Evolutionary conservation across 495 filamentous ascomycete genomes (phyloP).

Genomic region (Aspergillus saccharolyticus): DNA sequence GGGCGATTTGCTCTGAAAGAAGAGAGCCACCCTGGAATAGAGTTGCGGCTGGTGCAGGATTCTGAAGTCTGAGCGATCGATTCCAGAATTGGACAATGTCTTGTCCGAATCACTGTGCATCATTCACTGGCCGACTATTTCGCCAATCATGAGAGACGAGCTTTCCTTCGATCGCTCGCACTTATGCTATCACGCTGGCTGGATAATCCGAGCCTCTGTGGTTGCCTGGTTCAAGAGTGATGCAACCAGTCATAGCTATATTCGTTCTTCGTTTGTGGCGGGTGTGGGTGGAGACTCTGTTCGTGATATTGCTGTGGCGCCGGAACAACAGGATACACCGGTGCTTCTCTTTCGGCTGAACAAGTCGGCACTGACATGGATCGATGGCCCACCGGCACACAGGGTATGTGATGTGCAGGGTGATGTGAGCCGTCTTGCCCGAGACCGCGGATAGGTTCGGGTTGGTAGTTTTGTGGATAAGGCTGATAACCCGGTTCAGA

Average conservation of each 20-base stretch:
- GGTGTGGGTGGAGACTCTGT: background rate
- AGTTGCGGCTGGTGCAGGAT: background rate
- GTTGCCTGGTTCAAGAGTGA: constrained; percentile 7
- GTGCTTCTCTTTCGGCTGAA: constrained; percentile 9
- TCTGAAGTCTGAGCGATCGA: background rate
- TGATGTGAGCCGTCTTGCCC: constrained; percentile 11
- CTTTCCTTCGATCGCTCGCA: background rate
- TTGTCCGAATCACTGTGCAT: background rate
- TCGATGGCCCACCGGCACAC: constrained; percentile 8
- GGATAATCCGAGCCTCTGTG: background rate
- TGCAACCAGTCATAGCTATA: constrained; percentile 20
- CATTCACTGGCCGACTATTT: no score
- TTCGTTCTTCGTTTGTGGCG: constrained; percentile 7
- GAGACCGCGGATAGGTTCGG: constrained; percentile 6
- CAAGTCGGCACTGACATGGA: constrained; percentile 15
- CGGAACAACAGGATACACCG: constrained; percentile 13
- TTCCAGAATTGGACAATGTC: background rate
- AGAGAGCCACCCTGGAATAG: background rate
- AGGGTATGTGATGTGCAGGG: constrained; percentile 10
- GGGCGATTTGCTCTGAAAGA: background rate
- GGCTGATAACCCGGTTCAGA: constrained; percentile 12
- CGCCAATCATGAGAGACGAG: background rate
- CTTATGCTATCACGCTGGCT: background rate
- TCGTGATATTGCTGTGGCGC: constrained; percentile 15
- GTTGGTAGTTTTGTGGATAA: constrained; percentile 16